Base-by-base conservation (phyloP, 2,329 filamentous ascomycete genomes). In the Talaromyces piceae region DNA sequence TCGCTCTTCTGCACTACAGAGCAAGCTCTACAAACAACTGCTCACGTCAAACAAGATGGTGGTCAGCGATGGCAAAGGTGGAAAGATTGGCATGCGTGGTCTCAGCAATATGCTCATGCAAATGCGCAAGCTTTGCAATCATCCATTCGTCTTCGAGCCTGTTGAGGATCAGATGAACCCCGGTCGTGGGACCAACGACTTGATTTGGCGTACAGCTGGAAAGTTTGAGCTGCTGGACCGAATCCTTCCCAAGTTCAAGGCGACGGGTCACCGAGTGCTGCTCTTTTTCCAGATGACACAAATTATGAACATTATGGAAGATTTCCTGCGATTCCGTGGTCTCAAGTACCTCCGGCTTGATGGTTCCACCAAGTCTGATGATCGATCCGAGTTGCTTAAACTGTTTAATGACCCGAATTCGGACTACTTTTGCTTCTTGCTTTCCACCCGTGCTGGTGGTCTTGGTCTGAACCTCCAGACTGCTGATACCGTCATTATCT, bases 231-330 rank as follows among this genome's bases (percentile, higher is more conserved):
- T 98, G 26, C 78, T 98, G 23, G 93, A 98, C 67, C 81, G 93
- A 47, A 78, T 98, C 55, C 70, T 98, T 57, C 93, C 93, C 44
- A 98, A 98, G 72, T 97, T 98, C 70, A 82, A 88, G 60, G 84
- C 80, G 3, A 91, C 88, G 1, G 89, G 89, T 13, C 93, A 98
- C 81, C 87, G 93, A 70, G 90, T 97, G 25, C 78, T 98, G 68
- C 97, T 98, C 87, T 98, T 98, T 80, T 98, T 98, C 79, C 93
- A 98, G 69, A 98, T 98, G 93, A 98, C 93, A 3, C 91, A 95
- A 56, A 98, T 98, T 67, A 98, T 98, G 93, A 95, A 98, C 72
- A 98, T 98, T 64, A 97, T 98, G 93, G 93, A 98, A 62, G 93
- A 98, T 67, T 98, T 95, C 68, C 73, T 98, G 56, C 86, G 91